A percentile compares a stretch with the other conserved stretches of the same genome.
phyloP scores from a whole-genome alignment of 2,329 filamentous ascomycete species.

The Pseudofabraea citricarpa region DNA sequence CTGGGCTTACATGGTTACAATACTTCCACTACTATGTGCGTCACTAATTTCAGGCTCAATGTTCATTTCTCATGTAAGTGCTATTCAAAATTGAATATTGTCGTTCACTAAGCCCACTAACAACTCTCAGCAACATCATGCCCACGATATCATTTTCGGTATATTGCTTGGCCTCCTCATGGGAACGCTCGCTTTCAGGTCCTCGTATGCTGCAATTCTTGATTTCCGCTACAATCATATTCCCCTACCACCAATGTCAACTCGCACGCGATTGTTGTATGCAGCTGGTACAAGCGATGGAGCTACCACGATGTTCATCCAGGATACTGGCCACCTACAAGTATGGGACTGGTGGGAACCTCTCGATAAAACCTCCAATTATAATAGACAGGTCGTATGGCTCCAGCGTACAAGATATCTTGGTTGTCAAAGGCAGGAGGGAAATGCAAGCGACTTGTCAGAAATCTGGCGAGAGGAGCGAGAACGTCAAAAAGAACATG shows the following conservation, averaged over 20 bases:
- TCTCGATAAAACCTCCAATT: slow-evolving; percentile 1
- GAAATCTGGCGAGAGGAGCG: no score
- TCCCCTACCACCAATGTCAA: slow-evolving; percentile 13
- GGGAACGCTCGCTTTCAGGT: slow-evolving; percentile 59
- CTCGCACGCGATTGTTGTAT: slow-evolving; percentile 6
- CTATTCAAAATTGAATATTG: not conserved
- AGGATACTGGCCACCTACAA: not conserved
- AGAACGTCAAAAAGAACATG: no score
- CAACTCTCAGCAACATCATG: slow-evolving; percentile 56
- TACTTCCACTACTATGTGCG: slow-evolving; percentile 58
- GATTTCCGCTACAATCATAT: slow-evolving; percentile 55
- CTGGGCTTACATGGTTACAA: slow-evolving; percentile 64
- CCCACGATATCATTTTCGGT: slow-evolving; percentile 63
- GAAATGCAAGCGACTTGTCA: no score
- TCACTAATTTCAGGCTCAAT: slow-evolving; percentile 61
- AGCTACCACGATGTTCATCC: not conserved
- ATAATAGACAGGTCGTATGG: not conserved
- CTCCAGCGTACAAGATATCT: not conserved
- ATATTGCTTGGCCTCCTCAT: slow-evolving; percentile 57
- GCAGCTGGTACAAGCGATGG: not conserved
- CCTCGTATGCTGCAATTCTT: slow-evolving; percentile 61
- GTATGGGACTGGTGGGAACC: not conserved
- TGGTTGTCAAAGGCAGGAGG: not conserved
- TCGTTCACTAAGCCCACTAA: not conserved
- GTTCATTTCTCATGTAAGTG: slow-evolving; percentile 44